phyloP scores from a whole-genome alignment of 768 basidiomycete genomes.

The Rhizopogon vulgaris region DNA sequence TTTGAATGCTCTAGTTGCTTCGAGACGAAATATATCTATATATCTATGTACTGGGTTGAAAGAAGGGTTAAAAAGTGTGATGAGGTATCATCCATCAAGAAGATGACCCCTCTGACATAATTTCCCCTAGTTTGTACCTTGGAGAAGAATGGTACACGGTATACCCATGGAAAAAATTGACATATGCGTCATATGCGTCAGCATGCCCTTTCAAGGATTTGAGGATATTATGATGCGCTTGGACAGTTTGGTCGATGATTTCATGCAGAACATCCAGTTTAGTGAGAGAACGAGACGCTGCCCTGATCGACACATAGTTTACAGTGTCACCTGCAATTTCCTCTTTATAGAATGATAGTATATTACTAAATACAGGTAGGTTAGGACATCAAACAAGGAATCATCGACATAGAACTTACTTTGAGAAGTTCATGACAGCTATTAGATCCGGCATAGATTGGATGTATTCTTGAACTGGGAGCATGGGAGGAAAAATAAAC shows the following conservation, averaged over 20 bases:
- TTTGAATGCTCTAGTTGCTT: too few relatives aligned
- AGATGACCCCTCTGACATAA: too few relatives aligned
- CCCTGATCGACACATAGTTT: conserved; percentile 30
- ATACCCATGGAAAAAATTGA: conserved; percentile 17
- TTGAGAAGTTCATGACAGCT: background rate
- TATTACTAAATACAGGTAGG: conserved; percentile 23
- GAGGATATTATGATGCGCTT: conserved; percentile 16
- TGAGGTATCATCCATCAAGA: too few relatives aligned
- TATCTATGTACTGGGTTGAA: too few relatives aligned
- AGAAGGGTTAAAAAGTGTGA: too few relatives aligned
- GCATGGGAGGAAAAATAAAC: conserved; percentile 25
- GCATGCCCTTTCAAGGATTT: conserved; percentile 17
- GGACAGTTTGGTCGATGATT: conserved; percentile 21
- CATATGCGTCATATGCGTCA: conserved; percentile 16
- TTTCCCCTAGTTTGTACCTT: too few relatives aligned
- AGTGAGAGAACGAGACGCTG: conserved; percentile 13
- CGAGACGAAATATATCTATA: too few relatives aligned
- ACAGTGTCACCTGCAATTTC: conserved; percentile 28
- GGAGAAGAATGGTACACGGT: conserved; percentile 17
- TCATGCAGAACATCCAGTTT: conserved; percentile 22
- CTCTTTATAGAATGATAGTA: conserved; percentile 38
- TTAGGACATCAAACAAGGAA: background rate
- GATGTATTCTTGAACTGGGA: conserved; percentile 23
- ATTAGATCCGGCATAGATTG: conserved; percentile 30
- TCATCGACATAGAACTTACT: background rate